Base-by-base conservation (phyloP, 192 early-diverging fungal species). In the Podila horticola region DNA sequence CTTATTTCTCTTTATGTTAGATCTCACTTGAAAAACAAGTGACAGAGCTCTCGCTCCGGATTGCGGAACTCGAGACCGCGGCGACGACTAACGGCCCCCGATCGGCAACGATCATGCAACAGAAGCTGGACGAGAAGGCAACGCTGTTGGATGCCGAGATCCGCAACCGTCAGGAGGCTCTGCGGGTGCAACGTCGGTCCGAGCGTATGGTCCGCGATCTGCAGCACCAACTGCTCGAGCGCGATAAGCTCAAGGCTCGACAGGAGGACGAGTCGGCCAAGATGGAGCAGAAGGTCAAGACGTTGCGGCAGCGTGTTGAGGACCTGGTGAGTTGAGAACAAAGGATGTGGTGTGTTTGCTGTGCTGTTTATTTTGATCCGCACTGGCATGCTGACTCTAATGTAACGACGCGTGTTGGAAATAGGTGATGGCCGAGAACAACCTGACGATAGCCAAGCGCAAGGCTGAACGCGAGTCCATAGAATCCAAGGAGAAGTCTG, bases 151-250 rank as follows among this genome's bases (percentile, higher is more conserved):
- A 93, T 22, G 62, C 62, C 17, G 92, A 93, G 70, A 88, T 85
- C 70, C 84, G 84, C 55, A 92, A 93, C 73, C 92, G 93, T 69
- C 79, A 84, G 58, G 91, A 92, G 74, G 74, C 88, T 1, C 59
- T 88, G 11, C 84, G 91, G 66, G 85, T 84, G 28, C 75, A 86
- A 24, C 87, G 93, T 29, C 91, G 91, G 51, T 83, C 74, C n/a
- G 95, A 97, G 72, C 87, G 95, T 65, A 86, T 90, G 65, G 89
- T 96, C 70, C 88, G 94, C 20, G 94, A 96, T 83, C 84, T 96
- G 63, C 95, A 96, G 83, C 94, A 94, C 85, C 94, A 96, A 71
- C 74, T 97, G 11, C 79, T 84, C 31, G 96, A 97, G 82, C 85
- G 88, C 64, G 94, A 97, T 33, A 95, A 95, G 83, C 72, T 85